These are phyloP conservation scores for Stemphylium vesicarium DNA, from an alignment of 2,329 filamentous ascomycete species.

Conservation along the genomic window DNA sequence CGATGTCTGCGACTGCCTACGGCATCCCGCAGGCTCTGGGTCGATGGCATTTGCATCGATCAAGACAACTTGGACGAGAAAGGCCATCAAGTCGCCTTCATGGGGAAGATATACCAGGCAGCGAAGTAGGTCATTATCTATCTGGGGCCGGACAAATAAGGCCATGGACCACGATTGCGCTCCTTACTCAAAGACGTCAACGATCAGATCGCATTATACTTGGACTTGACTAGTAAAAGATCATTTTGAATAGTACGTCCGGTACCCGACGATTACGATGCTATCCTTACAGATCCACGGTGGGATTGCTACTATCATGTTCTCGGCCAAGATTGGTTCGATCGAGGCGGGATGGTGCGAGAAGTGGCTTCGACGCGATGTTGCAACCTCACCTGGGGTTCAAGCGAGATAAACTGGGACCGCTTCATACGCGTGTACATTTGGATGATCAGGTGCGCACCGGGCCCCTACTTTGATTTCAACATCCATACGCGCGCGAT, in stretches of 20 bases:
- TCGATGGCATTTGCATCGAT: constrained; percentile 24
- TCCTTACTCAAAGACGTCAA: constrained; percentile 13
- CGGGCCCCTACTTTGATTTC: too few species aligned
- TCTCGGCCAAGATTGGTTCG: constrained; percentile 10
- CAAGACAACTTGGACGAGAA: constrained; percentile 22
- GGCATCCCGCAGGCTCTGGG: constrained; percentile 15
- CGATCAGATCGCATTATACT: not conserved
- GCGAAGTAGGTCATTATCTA: constrained; percentile 18
- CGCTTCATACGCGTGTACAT: not conserved
- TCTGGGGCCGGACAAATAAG: constrained; percentile 5
- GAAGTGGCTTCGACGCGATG: constrained; percentile 13
- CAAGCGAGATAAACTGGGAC: not conserved
- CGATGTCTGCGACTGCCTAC: constrained; percentile 5
- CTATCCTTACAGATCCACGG: too few species aligned
- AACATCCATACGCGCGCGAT: too few species aligned
- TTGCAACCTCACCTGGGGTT: not conserved
- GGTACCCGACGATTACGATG: too few species aligned
- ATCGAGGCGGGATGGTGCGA: constrained; percentile 19
- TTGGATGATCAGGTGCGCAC: not conserved
- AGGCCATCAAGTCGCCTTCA: constrained; percentile 17
- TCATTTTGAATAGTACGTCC: not conserved
- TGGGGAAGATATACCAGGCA: constrained; percentile 18
- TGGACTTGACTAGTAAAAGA: not conserved
- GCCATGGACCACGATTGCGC: constrained; percentile 5
- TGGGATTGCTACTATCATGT: constrained; percentile 6